Percentiles rank a stretch among this genome's conserved stretches.
Evolutionary conservation across 768 basidiomycete species (phyloP).

Genomic region (Rhodotorula kratochvilovae): DNA sequence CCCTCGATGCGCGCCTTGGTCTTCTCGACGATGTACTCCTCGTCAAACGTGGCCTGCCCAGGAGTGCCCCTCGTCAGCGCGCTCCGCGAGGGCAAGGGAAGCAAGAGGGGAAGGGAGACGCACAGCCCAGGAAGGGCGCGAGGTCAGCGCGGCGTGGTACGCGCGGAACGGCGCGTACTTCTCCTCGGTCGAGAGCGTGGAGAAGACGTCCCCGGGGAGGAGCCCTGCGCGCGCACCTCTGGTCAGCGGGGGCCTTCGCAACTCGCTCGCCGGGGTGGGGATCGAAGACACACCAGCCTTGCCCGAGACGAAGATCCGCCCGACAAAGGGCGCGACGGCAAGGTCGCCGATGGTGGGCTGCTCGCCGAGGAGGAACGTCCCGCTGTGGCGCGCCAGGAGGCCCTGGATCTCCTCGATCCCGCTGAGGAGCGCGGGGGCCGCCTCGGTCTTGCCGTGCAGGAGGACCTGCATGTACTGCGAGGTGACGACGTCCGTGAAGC

Average conservation of each 20-base stretch:
- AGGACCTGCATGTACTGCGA: neutral
- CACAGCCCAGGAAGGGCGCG: constrained; percentile 11
- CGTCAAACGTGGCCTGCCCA: constrained; percentile 21
- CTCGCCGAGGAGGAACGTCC: constrained; percentile 22
- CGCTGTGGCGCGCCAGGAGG: neutral
- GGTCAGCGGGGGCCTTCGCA: no score
- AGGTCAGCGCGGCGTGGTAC: constrained; percentile 6
- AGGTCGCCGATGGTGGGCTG: constrained; percentile 11
- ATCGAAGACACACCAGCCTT: constrained; percentile 2
- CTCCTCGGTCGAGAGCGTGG: neutral
- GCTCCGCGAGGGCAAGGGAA: no score
- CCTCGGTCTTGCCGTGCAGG: neutral
- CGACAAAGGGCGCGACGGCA: constrained; percentile 25
- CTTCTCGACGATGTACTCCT: constrained; percentile 11
- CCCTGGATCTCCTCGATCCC: constrained; percentile 10
- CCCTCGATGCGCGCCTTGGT: neutral
- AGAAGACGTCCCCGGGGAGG: neutral
- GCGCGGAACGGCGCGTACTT: constrained; percentile 8
- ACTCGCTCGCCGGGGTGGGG: neutral
- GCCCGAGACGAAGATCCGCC: neutral
- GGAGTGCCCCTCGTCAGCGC: neutral
- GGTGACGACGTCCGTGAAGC: constrained; percentile 8
- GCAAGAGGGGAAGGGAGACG: neutral
- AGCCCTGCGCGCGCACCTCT: neutral
- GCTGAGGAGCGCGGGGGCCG: neutral